A percentile compares a stretch with the other conserved stretches of the same genome.
Evolutionary conservation across 768 basidiomycete species (phyloP).

Genomic region (Auricularia cornea): DNA sequence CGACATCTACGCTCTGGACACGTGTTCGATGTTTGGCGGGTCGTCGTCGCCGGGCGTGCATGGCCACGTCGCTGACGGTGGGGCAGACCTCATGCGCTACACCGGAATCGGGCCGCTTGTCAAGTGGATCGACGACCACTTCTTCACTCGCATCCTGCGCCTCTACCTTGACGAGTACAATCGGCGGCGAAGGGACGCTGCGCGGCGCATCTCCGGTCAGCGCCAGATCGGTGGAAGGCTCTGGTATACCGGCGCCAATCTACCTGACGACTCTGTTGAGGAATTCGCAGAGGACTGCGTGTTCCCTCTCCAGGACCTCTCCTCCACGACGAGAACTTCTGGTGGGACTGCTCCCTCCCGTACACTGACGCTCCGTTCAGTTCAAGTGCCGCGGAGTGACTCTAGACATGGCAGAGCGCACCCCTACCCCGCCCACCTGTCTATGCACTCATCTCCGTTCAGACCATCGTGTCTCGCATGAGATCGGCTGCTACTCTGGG

Average conservation of each 20-base stretch:
- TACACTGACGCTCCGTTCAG: too few species aligned
- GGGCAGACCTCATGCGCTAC: conserved; percentile 8
- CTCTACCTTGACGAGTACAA: background rate
- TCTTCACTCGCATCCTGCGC: conserved; percentile 11
- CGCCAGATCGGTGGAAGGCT: background rate
- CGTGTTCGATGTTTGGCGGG: background rate
- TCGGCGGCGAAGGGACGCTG: background rate
- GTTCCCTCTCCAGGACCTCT: conserved; percentile 15
- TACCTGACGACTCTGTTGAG: conserved; percentile 12
- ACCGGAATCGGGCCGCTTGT: conserved; percentile 14
- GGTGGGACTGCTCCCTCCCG: too few species aligned
- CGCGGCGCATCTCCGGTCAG: background rate
- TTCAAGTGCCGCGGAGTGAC: too few species aligned
- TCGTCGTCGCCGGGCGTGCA: conserved; percentile 4
- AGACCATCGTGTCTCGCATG: too few species aligned
- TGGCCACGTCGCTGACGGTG: conserved; percentile 9
- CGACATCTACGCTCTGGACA: background rate
- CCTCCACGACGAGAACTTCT: too few species aligned
- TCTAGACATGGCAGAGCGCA: too few species aligned
- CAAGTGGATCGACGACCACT: conserved; percentile 22
- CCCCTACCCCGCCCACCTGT: too few species aligned
- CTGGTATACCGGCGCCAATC: background rate
- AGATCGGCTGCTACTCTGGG: too few species aligned
- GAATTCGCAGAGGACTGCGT: conserved; percentile 28
- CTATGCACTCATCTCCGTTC: too few species aligned